Conservation (phyloP, 192 early-diverging fungal species). For the Obelidium mucronatum region DNA sequence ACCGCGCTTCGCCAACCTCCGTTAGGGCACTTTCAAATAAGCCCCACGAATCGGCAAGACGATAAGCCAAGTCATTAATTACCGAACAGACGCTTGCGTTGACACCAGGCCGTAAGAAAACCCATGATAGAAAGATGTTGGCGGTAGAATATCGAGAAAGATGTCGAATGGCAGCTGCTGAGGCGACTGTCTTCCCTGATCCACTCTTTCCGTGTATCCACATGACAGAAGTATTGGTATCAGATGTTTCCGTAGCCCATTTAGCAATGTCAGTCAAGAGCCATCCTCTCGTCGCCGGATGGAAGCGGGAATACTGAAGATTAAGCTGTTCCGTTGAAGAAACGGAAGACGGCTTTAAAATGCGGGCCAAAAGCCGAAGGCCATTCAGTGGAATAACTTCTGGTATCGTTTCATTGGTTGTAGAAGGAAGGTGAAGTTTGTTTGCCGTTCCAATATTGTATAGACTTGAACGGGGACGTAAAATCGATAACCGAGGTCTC, state of each 20-base stretch:
- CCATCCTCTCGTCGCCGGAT: conserved; percentile 28
- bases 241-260: conserved; percentile 14
- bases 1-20: not conserved
- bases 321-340: not conserved
- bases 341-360: conserved; percentile 5
- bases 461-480: conserved; percentile 15
- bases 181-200: conserved; percentile 14
- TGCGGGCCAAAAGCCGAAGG: not conserved
- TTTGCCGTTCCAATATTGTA: not conserved
- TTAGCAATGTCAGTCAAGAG: conserved; percentile 24
- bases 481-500: conserved; percentile 17
- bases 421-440: not conserved
- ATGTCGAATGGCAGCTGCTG: conserved; percentile 19
- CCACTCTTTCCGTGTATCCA: conserved; percentile 23
- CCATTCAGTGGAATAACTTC: not conserved
- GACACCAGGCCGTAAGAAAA: not conserved
- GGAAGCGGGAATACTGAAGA: not conserved
- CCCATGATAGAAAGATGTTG: conserved; percentile 5
- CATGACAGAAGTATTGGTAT: not conserved
- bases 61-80: conserved; percentile 28
- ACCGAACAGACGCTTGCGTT: not conserved
- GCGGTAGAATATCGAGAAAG: not conserved
- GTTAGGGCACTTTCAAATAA: not conserved
- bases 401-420: not conserved
- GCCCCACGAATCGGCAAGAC: conserved; percentile 22